Evolutionary conservation across 495 filamentous ascomycete species (phyloP).

Genomic region (Penicillium atrosanguineum): DNA sequence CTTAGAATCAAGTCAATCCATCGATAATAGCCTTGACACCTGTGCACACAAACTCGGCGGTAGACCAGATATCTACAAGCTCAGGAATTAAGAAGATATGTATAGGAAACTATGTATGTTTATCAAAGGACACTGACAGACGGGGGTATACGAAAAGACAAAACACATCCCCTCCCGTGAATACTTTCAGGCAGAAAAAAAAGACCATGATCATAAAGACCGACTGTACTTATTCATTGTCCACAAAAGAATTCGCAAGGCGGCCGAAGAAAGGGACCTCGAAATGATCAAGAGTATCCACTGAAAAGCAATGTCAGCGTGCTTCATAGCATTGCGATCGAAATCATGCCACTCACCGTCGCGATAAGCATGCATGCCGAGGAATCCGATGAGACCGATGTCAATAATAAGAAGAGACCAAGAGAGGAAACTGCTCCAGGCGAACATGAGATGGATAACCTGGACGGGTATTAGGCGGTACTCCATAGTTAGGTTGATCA

Average conservation of each 20-base stretch:
- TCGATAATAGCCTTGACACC: no score
- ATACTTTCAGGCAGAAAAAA: constrained; percentile 16
- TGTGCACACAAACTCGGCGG: no score
- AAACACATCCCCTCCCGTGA: constrained; percentile 8
- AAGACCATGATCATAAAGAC: constrained; percentile 1
- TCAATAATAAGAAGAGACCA: constrained; percentile 80
- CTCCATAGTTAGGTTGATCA: not conserved
- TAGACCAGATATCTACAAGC: no score
- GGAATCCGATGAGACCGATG: constrained; percentile 69
- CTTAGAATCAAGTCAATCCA: no score
- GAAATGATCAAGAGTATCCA: constrained; percentile 86
- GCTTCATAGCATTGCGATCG: not conserved
- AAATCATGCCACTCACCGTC: constrained; percentile 59
- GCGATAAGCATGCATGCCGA: constrained; percentile 75
- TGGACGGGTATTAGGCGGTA: constrained; percentile 16
- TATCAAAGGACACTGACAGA: constrained; percentile 8
- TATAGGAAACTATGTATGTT: no score
- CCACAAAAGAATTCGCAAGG: constrained; percentile 85
- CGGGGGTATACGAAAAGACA: constrained; percentile 22
- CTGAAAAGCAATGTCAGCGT: constrained; percentile 26
- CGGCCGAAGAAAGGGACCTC: constrained; percentile 79
- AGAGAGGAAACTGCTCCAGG: constrained; percentile 77
- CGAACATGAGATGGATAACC: constrained; percentile 78
- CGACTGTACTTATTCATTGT: constrained; percentile 66
- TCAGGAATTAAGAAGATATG: no score